A percentile compares a stretch with the other conserved stretches of the same genome.
These are phyloP conservation scores for Leishmania mexicana DNA, from an alignment of 208 protist genomes.

Conservation along the genomic window DNA sequence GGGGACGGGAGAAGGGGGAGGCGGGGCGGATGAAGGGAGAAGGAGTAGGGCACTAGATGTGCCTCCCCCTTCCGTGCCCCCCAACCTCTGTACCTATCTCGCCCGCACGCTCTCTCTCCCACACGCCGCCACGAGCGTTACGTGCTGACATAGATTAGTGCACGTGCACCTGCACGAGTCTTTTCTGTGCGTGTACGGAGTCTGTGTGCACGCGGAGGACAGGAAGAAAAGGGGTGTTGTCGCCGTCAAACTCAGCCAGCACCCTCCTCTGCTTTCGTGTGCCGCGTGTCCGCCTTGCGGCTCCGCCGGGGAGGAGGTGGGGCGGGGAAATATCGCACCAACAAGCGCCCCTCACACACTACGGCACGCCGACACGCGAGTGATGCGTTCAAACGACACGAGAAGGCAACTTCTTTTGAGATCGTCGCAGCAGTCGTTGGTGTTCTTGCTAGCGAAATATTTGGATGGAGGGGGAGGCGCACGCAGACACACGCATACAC, in stretches of 20 bases:
- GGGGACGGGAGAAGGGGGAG: background rate
- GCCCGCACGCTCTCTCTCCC: background rate
- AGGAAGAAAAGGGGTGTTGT: background rate
- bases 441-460: background rate
- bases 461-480: background rate
- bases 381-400: background rate
- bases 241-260: background rate
- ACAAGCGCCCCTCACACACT: background rate
- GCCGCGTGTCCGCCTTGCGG: background rate
- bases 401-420: background rate
- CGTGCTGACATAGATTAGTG: background rate
- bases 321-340: background rate
- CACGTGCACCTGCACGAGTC: background rate
- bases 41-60: background rate
- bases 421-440: background rate
- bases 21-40: background rate
- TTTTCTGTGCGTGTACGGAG: background rate
- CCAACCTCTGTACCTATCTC: background rate
- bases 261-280: background rate
- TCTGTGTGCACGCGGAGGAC: background rate
- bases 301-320: too few species aligned
- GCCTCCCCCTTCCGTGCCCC: background rate
- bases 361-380: background rate
- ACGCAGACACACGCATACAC: background rate
- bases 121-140: background rate